Conservation (phyloP, 2,329 filamentous ascomycete species). For the Byssochlamys sp. region DNA sequence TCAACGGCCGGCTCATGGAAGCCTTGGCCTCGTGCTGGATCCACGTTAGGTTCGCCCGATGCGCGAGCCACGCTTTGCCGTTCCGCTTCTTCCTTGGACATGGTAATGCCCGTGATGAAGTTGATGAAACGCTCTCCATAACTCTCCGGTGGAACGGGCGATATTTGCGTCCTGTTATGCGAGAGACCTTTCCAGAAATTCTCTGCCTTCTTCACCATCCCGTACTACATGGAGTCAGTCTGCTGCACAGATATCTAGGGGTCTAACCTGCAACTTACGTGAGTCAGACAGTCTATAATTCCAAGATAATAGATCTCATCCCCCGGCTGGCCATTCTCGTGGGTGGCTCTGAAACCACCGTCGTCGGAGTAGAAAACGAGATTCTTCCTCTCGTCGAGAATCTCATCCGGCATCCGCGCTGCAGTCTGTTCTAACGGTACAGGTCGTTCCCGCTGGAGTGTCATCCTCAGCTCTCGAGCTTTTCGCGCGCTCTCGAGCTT, state of each 20-base stretch:
- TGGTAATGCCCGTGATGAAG: conserved; percentile 84
- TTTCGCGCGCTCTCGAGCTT: conserved; percentile 87
- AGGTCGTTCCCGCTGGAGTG: conserved; percentile 84
- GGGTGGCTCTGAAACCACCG: conserved; percentile 83
- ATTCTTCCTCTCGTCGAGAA: conserved; percentile 64
- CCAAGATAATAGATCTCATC: conserved; percentile 97
- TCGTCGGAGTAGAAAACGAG: conserved; percentile 90
- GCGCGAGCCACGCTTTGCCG: conserved; percentile 32
- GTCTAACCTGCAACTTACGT: conserved; percentile 53
- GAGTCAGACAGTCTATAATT: conserved; percentile 94
- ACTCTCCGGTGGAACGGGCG: conserved; percentile 75
- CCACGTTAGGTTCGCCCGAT: conserved; percentile 19
- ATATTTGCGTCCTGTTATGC: conserved; percentile 75
- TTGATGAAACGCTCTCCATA: conserved; percentile 91
- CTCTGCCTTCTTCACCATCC: conserved; percentile 85
- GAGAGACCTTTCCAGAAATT: conserved; percentile 94
- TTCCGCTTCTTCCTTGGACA: conserved; percentile 74
- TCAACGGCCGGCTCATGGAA: conserved; percentile 37
- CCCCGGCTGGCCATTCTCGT: conserved; percentile 73
- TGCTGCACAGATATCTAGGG: conserved; percentile 1
- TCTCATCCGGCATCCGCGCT: conserved; percentile 81
- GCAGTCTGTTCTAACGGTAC: conserved; percentile 79
- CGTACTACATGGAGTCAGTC: conserved; percentile 54
- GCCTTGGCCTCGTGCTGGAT: conserved; percentile 16
- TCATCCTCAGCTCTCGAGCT: conserved; percentile 78